Percentiles rank a stretch among this genome's conserved stretches.
Conservation (phyloP, 306 rosid genomes). For the Ormosia emarginata region DNA sequence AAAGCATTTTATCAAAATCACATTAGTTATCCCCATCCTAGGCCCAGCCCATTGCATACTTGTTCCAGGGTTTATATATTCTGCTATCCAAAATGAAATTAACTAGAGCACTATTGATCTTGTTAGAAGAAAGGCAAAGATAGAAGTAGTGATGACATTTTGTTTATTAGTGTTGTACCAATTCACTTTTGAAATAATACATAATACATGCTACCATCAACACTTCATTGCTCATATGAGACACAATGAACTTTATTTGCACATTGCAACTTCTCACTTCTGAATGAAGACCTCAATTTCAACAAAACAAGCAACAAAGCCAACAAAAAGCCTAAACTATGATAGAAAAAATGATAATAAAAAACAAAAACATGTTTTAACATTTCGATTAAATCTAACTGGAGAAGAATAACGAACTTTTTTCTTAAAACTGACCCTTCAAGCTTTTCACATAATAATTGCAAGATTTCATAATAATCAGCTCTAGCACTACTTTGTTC, state of each 20-base stretch:
- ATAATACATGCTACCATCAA: neutral
- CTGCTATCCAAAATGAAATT: neutral
- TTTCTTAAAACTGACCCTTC: neutral
- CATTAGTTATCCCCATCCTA: neutral
- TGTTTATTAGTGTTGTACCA: neutral
- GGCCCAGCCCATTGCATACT: neutral
- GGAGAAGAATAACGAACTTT: neutral
- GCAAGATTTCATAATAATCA: neutral
- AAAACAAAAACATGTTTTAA: neutral
- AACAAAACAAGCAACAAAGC: neutral
- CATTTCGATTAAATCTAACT: neutral
- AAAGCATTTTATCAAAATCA: neutral
- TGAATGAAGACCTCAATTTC: neutral
- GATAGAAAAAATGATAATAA: neutral
- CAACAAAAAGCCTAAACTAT: neutral
- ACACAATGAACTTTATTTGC: neutral
- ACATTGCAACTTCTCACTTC: neutral
- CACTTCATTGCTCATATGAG: neutral
- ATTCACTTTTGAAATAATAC: neutral
- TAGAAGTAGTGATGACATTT: neutral
- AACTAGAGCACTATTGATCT: neutral
- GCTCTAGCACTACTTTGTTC: neutral
- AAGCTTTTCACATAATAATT: constrained; percentile 5
- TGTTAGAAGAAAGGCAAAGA: neutral
- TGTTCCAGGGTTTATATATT: neutral